Base-by-base conservation (phyloP, 192 early-diverging fungal genomes). In the Chytriomyces hyalinus region DNA sequence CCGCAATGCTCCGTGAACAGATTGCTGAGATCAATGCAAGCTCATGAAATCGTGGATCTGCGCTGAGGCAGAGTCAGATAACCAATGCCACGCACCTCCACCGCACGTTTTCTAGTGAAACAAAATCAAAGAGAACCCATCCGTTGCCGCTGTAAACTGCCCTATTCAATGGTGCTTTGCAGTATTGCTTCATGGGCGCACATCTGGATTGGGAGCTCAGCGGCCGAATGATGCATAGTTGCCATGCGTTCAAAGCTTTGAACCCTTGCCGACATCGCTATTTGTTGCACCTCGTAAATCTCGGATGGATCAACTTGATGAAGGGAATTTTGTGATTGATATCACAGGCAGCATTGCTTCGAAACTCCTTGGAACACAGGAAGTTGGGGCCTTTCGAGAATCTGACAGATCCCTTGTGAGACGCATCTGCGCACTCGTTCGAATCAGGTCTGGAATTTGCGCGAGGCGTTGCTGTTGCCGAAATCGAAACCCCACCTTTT, bases 1-100 rank as follows among this genome's bases (percentile, higher is more conserved):
- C 83, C 24, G 78, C 82, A 11, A 63, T 84, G 60, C 75, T 84
- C 9, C 13, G 51, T 10, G 57, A 79, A 57, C 76, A 84, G 60
- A 49, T 49, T 49, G 36, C 24, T 63, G 11, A 26, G 11, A 26
- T 26, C n/a, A 0, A 9, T 63, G 9, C 24, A 24, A 63, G 9
- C 8, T 63, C 17, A 24, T 26, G 61, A 20, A 20, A 20, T 9
- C 13, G 17, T 9, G 8, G 13, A 24, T 63, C n/a, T 36, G n/a
- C 22, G 50, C 17, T 71, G 48, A 9, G n/a, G n/a, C 26, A 7
- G 67, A 22, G 13, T 36, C 43, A 13, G 17, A 22, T 68, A 26
- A 43, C 44, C 24, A 15, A 24, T 13, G 6, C 67, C 36, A 36
- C 15, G 10, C 26, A 13, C 13, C 59, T 22, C 49, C 17, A 53